phyloP scores from a whole-genome alignment of 2,329 filamentous ascomycete species.

The Cladophialophora exuberans region DNA sequence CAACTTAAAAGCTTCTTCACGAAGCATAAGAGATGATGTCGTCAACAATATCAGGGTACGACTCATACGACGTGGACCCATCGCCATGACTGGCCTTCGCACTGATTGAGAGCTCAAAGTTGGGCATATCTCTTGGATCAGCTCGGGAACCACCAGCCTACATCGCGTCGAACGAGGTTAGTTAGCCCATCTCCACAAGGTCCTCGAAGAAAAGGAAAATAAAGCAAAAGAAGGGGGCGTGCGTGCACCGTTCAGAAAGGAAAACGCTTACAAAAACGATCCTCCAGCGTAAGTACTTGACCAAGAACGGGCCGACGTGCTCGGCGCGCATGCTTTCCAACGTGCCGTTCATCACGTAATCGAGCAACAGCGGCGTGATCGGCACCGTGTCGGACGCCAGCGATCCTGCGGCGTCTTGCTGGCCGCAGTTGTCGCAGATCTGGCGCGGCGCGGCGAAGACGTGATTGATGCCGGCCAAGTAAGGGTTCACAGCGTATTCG shows the following conservation, averaged over 20 bases:
- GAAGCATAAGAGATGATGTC: conserved; percentile 9
- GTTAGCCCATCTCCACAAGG: too few species aligned
- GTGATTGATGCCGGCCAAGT: conserved; percentile 65
- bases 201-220: neutral
- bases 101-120: conserved; percentile 10
- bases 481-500: conserved; percentile 56
- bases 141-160: neutral
- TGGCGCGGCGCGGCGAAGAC: conserved; percentile 45
- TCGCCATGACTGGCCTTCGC: conserved; percentile 5
- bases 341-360: conserved; percentile 1
- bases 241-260: neutral
- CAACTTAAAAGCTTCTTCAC: neutral
- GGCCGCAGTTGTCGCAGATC: conserved; percentile 15
- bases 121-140: conserved; percentile 4
- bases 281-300: conserved; percentile 13
- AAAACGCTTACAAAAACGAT: conserved; percentile 4
- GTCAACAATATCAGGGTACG: conserved; percentile 8
- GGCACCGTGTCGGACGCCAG: conserved; percentile 11
- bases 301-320: conserved; percentile 12
- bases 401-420: conserved; percentile 6
- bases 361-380: conserved; percentile 8
- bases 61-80: conserved; percentile 8
- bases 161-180: neutral
- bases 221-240: too few species aligned
- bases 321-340: conserved; percentile 14